Evolutionary conservation across 2,329 filamentous ascomycete genomes (phyloP), one percentile per base, ranked within the genome.

Genomic region (Penicillium sp.): DNA sequence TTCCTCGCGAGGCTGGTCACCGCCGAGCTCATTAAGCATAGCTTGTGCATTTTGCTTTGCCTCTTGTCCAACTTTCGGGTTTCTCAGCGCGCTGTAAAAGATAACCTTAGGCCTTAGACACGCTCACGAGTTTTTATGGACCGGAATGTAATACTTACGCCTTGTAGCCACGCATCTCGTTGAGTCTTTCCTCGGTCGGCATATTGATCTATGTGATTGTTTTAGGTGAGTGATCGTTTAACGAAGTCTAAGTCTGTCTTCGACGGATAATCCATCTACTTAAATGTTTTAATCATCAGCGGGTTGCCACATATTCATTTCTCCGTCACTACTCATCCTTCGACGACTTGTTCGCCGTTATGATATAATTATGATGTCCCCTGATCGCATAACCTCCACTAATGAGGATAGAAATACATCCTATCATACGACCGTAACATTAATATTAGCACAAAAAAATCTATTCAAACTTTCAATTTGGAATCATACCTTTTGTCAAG

Each of bases 101-200:
- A 35, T 15, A n/a, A 2, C 0, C 4, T 41, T 52, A 10, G 15
- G 9, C 8, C 2, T 44, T n/a, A 42, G 38, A 43, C 10, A 23
- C 6, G 15, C 38, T 33, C 2, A 8, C 3, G 19, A 23, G 2
- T 3, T n/a, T 33, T 9, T 12, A 39, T 29, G 12, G 21, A 25
- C 15, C 23, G 7, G 3, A 50, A 10, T 39, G 1, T 6, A n/a
- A 15, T 33, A 44, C 38, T 52, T 44, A 44, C 49, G 49, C 49
- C 19, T 52, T 52, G 39, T 52, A 52, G 6, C 49, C 49, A 44
- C 49, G 49, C 49, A 52, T 52, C 21, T 52, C 38, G 7, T 52
- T 52, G 19, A 50, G 3, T 21, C n/a, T 31, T 15, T 33, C 38
- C 31, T 52, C 38, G 17, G 36, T 23, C 15, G 49, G 12, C 49